These are phyloP conservation scores for Scleroderma bovista DNA, from an alignment of 768 basidiomycete species.

Conservation along the genomic window DNA sequence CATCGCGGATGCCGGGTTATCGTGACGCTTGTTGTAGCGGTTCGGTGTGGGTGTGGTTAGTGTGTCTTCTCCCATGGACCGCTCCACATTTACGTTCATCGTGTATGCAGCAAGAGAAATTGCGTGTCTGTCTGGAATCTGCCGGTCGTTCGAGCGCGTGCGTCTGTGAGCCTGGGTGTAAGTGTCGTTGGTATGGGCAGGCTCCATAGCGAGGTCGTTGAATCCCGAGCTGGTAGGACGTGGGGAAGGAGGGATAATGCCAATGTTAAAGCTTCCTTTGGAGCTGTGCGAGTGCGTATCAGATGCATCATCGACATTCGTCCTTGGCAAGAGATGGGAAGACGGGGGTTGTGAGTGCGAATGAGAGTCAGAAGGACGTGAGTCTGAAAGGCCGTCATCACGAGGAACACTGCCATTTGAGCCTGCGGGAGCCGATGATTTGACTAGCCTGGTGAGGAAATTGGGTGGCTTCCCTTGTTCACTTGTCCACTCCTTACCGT, in stretches of 20 bases:
- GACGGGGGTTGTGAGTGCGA: constrained; percentile 10
- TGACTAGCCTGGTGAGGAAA: constrained; percentile 29
- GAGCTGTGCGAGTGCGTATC: constrained; percentile 9
- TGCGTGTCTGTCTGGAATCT: constrained; percentile 28
- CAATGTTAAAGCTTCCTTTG: constrained; percentile 24
- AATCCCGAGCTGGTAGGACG: constrained; percentile 7
- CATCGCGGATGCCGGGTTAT: constrained; percentile 14
- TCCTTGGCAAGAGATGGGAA: constrained; percentile 1
- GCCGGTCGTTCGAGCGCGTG: constrained; percentile 26
- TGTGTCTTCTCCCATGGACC: constrained; percentile 15
- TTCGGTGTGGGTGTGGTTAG: constrained; percentile 24
- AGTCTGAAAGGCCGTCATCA: background rate
- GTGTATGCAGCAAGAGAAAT: constrained; percentile 29
- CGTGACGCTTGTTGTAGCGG: constrained; percentile 5
- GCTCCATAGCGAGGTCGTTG: constrained; percentile 10
- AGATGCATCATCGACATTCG: background rate
- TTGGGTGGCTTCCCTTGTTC: constrained; percentile 55
- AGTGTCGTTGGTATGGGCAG: background rate
- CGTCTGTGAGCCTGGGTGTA: constrained; percentile 14
- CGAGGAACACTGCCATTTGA: background rate
- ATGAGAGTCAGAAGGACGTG: background rate
- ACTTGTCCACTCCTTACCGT: constrained; percentile 65
- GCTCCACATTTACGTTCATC: constrained; percentile 13
- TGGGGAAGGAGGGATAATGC: constrained; percentile 27
- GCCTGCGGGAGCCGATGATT: constrained; percentile 9